Evolutionary conservation across 176 grass and related monocot genomes (phyloP), one percentile per base, ranked within the genome.

Genomic region (Carex kokanica): DNA sequence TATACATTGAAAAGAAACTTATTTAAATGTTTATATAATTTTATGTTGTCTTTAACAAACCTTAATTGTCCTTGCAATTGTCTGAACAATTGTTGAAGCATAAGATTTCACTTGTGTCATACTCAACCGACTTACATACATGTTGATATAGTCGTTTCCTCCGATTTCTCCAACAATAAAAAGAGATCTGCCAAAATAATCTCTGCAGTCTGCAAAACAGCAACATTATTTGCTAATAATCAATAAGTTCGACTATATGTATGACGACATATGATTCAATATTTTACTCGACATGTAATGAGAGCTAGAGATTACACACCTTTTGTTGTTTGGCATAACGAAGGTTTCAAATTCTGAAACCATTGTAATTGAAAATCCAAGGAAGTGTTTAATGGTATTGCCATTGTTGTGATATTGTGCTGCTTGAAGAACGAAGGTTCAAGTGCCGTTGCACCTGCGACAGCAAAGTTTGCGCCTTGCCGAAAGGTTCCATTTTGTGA

Each of bases 261-360:
- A 53, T 15, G 14, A 40, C 5, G 20, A 64, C 16, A 52, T 64
- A 49, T 53, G 41, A 65, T 13, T 63, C 21, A 64, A 24, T 65
- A 13, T 21, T 61, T 60, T 20, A 38, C 25, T 25, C 3, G 10
- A 49, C 51, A 47, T 52, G 40, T 49, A 49, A 49, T 53, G 36
- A 55, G 38, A 41, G 65, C 1, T 51, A 17, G 15, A 78, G 52
- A n/a, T 20, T 45, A 17, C 36, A 57, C 27, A 86, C 87, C 69
- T 64, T 57, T 10, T 6, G 58, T 60, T 14, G 20, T 63, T 20
- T 25, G 72, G 88, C 92, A 92, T 14, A 92, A 62, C 1, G 78
- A 90, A 74, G 88, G 86, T 64, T 88, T 89, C 25, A 90, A 60
- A n/a, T 86, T 23, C 69, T 90, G 70, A 69, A 92, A 94, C 88